A percentile compares a stretch with the other conserved stretches of the same genome.
phyloP scores from a whole-genome alignment of 2,329 filamentous ascomycete genomes.

The Magnaporthales sp. region DNA sequence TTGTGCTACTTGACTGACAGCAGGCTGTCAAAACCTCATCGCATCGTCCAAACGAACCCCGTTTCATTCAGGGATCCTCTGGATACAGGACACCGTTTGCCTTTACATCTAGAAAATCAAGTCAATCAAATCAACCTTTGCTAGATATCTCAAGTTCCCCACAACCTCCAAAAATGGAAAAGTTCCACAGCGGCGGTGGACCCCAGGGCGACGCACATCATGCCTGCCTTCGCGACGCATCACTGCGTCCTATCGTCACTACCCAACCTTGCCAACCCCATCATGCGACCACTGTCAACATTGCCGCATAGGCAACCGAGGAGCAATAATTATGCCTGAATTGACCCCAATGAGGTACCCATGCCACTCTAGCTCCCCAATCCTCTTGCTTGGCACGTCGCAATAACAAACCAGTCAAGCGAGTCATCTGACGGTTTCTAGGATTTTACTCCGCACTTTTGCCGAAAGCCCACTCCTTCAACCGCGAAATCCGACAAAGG shows the following conservation, averaged over 20 bases:
- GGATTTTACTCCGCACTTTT: not conserved
- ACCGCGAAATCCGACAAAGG: not conserved
- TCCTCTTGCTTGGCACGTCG: not conserved
- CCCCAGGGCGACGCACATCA: too few species aligned
- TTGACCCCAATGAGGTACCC: not conserved
- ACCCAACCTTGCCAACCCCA: too few species aligned
- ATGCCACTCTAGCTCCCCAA: not conserved
- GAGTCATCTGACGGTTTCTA: not conserved
- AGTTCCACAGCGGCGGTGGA: too few species aligned
- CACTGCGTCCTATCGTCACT: too few species aligned
- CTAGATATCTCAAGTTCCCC: too few species aligned
- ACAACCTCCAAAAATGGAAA: too few species aligned
- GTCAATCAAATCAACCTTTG: too few species aligned
- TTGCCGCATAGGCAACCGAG: not conserved
- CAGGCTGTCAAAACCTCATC: not conserved
- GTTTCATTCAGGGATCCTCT: too few species aligned
- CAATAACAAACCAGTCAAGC: not conserved
- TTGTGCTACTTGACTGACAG: not conserved
- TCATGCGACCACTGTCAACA: not conserved
- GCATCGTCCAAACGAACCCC: too few species aligned
- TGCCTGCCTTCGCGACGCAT: too few species aligned
- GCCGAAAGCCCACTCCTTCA: not conserved
- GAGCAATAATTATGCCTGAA: not conserved
- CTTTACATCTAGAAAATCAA: too few species aligned
- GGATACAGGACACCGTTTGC: too few species aligned